A percentile compares a stretch with the other conserved stretches of the same genome.
Evolutionary conservation across 192 early-diverging fungal genomes (phyloP).

Genomic region (Coemansia sp.): DNA sequence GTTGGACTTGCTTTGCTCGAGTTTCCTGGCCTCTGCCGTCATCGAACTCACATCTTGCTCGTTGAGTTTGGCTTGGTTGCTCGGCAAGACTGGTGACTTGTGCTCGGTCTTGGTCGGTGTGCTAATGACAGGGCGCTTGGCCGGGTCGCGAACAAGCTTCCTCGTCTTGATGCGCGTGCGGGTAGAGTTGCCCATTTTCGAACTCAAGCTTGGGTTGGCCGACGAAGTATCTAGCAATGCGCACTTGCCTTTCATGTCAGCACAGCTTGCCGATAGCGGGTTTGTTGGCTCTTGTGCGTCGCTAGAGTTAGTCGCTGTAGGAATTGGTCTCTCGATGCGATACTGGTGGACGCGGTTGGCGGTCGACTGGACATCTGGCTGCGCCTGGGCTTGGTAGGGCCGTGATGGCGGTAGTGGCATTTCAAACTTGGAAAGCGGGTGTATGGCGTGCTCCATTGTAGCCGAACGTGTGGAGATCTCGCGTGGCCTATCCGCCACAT

Average conservation of each 20-base stretch:
- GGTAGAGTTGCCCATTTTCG: background rate
- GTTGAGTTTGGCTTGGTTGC: background rate
- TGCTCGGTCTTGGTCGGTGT: background rate
- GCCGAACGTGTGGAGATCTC: background rate
- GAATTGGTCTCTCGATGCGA: background rate
- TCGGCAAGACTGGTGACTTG: conserved; percentile 1
- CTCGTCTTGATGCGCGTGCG: conserved; percentile 23
- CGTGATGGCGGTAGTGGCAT: background rate
- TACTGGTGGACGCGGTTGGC: background rate
- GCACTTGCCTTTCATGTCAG: conserved; percentile 6
- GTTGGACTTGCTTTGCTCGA: conserved; percentile 2
- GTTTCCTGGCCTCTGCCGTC: background rate
- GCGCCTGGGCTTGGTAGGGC: background rate
- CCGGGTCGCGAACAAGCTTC: conserved; percentile 37
- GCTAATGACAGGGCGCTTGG: conserved; percentile 9
- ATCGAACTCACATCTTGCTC: background rate
- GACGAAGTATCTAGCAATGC: conserved; percentile 42
- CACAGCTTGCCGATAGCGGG: background rate
- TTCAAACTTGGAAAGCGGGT: background rate
- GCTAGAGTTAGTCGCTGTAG: background rate
- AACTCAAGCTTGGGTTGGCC: conserved; percentile 36
- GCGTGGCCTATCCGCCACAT: background rate
- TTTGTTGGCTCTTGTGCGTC: background rate
- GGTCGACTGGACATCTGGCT: background rate
- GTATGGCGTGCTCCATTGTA: background rate